phyloP scores from a whole-genome alignment of 2,329 filamentous ascomycete species.

The Nemania abortiva region DNA sequence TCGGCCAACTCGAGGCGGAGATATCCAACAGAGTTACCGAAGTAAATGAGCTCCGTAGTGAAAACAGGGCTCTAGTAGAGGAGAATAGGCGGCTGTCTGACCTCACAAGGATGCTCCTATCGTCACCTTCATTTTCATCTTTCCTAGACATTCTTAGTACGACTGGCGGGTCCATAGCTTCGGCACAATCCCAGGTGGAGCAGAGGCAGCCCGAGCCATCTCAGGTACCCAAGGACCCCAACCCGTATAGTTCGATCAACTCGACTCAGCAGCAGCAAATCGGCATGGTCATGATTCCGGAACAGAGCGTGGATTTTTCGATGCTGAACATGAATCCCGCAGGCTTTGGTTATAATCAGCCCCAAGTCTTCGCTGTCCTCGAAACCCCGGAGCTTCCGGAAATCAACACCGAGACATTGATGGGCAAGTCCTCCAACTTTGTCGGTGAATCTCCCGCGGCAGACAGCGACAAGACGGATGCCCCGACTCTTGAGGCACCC shows the following conservation, averaged over 20 bases:
- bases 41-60: conserved; percentile 80
- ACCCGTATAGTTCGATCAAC: conserved; percentile 66
- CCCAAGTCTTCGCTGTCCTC: conserved; percentile 79
- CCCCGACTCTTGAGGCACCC: conserved; percentile 56
- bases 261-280: conserved; percentile 74
- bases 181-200: conserved; percentile 56
- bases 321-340: conserved; percentile 72
- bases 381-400: conserved; percentile 75
- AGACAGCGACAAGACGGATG: conserved; percentile 68
- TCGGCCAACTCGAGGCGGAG: conserved; percentile 91
- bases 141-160: conserved; percentile 79
- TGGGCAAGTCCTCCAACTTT: conserved; percentile 75
- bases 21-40: conserved; percentile 87
- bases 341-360: conserved; percentile 68
- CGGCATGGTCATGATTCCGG: conserved; percentile 85
- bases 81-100: conserved; percentile 86
- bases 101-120: conserved; percentile 83
- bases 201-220: conserved; percentile 59
- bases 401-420: conserved; percentile 72
- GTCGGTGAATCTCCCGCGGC: conserved; percentile 59
- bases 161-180: conserved; percentile 60
- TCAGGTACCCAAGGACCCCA: conserved; percentile 74
- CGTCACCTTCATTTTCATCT: conserved; percentile 84
- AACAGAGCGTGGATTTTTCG: conserved; percentile 80
- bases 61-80: conserved; percentile 85